Percentiles rank a stretch among this genome's conserved stretches.
Conservation (phyloP, 768 basidiomycete genomes). For the Chlorophyllum brunneum region DNA sequence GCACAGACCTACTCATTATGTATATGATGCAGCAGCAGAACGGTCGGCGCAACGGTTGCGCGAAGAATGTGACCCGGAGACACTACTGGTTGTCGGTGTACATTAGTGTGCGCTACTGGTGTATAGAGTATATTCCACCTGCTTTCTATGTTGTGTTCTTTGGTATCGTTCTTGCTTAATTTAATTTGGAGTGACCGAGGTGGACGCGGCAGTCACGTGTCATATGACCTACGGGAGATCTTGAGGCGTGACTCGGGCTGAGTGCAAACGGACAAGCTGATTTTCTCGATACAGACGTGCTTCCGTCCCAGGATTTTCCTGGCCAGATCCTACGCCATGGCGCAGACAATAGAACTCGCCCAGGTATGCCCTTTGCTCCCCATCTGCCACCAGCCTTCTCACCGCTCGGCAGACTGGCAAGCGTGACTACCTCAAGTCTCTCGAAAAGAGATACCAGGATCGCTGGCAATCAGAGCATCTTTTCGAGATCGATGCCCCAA, state of each 20-base stretch:
- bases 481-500: slow-evolving; percentile 85
- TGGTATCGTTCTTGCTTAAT: no score
- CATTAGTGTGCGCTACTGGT: neutral
- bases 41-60: slow-evolving; percentile 58
- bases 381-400: neutral
- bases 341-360: slow-evolving; percentile 62
- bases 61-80: slow-evolving; percentile 29
- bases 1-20: slow-evolving; percentile 61
- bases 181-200: no score
- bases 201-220: no score
- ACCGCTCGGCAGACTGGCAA: slow-evolving; percentile 74
- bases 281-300: slow-evolving; percentile 16
- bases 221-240: no score
- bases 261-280: slow-evolving; percentile 10
- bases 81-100: slow-evolving; percentile 13
- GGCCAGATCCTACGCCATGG: slow-evolving; percentile 30
- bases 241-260: slow-evolving; percentile 4
- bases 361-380: slow-evolving; percentile 36
- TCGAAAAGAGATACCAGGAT: slow-evolving; percentile 84
- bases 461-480: slow-evolving; percentile 73
- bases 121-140: no score
- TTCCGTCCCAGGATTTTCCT: slow-evolving; percentile 11
- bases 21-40: slow-evolving; percentile 93
- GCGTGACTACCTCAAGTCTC: slow-evolving; percentile 76
- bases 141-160: no score